Evolutionary conservation across 192 early-diverging fungal species (phyloP), one percentile per base, ranked within the genome.

Genomic region (Umbelopsis sp.): DNA sequence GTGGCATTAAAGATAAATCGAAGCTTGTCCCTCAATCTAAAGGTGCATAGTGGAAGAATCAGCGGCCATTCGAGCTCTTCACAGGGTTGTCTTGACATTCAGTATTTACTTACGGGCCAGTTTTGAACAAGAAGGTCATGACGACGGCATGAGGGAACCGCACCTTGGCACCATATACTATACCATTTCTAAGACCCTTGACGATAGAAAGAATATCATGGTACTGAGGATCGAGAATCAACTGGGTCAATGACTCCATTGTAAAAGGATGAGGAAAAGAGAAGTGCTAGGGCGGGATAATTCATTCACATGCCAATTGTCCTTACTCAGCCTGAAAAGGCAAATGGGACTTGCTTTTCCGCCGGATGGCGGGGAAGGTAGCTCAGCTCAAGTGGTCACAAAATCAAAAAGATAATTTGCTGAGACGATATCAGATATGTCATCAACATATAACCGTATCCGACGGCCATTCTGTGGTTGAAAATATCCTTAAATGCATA

Each of bases 141-240:
- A 98, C 95, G 0, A 98, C 78, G 18, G 96, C 96, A 78, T 98
- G 96, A n/a, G 96, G 96, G 70, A 97, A 97, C 49, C 97, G 84
- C 67, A 98, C 90, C 80, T 97, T 96, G 51, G 95, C 93, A 35
- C 95, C 97, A 71, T 98, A 98, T 11, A 98, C 97, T 49, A 94
- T 86, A 68, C 97, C 97, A 78, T 96, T 98, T 67, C 97, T 86
- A 68, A 94, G 91, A 21, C 94, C 94, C 78, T 97, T 97, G 55
- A 97, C 78, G 44, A 97, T 89, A 27, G 92, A 80, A 46, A 97
- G 84, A 11, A 92, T 30, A 68, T 93, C 91, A 81, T 92, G 92
- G 83, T 93, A 87, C 65, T 84, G 79, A n/a, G 93, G 93, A 68
- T 88, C 83, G 61, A 90, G 87, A 30, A 89, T 74, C 64, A 89